Base-by-base conservation (phyloP, 306 rosid species). In the Pterocarpus santalinus region DNA sequence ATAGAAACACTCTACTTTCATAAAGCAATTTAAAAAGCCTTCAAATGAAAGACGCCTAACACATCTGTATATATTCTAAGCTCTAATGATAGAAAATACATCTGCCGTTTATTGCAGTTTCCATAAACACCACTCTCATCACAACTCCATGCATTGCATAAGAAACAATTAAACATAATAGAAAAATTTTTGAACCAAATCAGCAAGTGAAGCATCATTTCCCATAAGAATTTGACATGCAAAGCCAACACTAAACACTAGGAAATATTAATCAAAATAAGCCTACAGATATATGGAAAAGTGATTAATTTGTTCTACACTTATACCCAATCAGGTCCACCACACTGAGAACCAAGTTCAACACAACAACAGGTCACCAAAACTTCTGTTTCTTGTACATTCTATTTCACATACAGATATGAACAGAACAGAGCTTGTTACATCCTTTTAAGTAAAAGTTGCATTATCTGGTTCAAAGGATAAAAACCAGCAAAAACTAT, bases 171-270 rank as follows among this genome's bases (percentile, higher is more conserved):
- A 68, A 62, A 71, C 39, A 60, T 17, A 32, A 43, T 5, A 35
- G 28, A 17, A 51, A 55, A 41, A 60, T 34, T 46, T 49, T 7
- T 39, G 41, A 76, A 62, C 39, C 32, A 69, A 62, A 62, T 14
- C 12, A 51, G 17, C n/a, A 35, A 47, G 56, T 43, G 8, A 51
- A 8, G 73, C 64, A 69, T 12, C 39, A 56, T 44, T 47, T 80
- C 79, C 7, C 2, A n/a, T 63, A 69, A 33, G 58, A 51, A 80
- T 22, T 70, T 41, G 66, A 74, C 62, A 75, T 14, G 57, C 33
- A 63, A 13, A 53, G 16, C 15, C 7, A 63, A 55, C 7, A 62
- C 69, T 2, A 61, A 57, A 75, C 34, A 36, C 58, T 8, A 61
- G 49, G 2, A 65, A 46, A 43, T 62, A 51, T 44, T 63, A 72